Evolutionary conservation across 768 basidiomycete genomes (phyloP), one percentile per base, ranked within the genome.

Genomic region (Lepiota brunneoincarnata): DNA sequence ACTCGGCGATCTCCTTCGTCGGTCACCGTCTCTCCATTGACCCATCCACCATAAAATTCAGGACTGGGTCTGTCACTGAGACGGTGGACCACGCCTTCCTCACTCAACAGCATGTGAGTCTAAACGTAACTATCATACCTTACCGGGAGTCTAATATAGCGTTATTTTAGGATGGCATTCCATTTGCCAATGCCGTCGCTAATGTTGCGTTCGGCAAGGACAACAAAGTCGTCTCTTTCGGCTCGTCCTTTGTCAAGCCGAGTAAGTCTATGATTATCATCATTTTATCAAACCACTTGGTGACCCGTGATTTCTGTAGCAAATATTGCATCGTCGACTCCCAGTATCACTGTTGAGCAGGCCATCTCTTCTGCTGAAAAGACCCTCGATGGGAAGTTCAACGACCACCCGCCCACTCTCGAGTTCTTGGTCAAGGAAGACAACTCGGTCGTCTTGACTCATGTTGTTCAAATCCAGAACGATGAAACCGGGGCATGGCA

Each of bases 381-480:
- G 18, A 59, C 67, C 12, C 67, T 78, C 1, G 64, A 64, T 31
- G 77, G 72, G 2, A 72, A 64, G 28, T 72, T 66, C 64, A 79
- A 78, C 60, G 59, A 58, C 38, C 49, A 49, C n/a, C 67, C 68
- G 18, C 69, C 75, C 2, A 63, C 73, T 2, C 60, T 78, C 45
- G 78, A 79, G 61, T 81, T 72, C 59, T 65, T 76, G 37, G 72
- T 67, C 24, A 68, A 66, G 58, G 64, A 71, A 18, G 74, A 75
- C 59, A 70, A 70, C 20, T 64, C 65, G 14, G 64, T 69, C 23
- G 70, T 64, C 21, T 72, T 81, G 24, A 70, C 74, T 15, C 73
- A 79, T 57, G 72, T 73, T 43, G 53, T 75, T 24, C 72, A 75
- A 51, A 63, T 73, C 28, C 64, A 67, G 59, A 70, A 72, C 59